These are phyloP conservation scores for Chrysosporium queenslandicum DNA, from an alignment of 2,329 filamentous ascomycete genomes.

Conservation along the genomic window DNA sequence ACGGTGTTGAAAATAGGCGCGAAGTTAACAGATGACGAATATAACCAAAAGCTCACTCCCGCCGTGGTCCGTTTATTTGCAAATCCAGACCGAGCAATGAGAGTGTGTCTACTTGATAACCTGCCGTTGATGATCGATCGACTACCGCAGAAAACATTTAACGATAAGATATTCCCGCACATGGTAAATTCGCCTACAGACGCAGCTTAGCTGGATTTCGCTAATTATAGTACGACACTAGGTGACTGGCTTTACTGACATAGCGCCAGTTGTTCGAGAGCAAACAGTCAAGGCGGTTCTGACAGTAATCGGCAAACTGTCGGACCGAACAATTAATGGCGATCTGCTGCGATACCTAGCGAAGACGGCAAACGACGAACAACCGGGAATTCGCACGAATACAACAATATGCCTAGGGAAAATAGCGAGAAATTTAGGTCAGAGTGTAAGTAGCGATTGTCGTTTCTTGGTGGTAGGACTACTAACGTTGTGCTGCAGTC, in stretches of 20 bases:
- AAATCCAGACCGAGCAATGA: slow-evolving; percentile 83
- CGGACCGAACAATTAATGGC: slow-evolving; percentile 85
- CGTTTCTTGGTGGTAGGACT: background rate
- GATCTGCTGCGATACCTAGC: slow-evolving; percentile 83
- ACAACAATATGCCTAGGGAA: slow-evolving; percentile 96
- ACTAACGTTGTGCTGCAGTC: slow-evolving; percentile 43
- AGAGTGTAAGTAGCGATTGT: slow-evolving; percentile 36
- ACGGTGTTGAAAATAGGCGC: slow-evolving; percentile 84
- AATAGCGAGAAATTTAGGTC: slow-evolving; percentile 79
- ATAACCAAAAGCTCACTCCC: slow-evolving; percentile 70
- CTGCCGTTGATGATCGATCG: slow-evolving; percentile 85
- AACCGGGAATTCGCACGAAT: slow-evolving; percentile 93
- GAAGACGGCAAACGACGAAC: slow-evolving; percentile 94
- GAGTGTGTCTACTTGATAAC: slow-evolving; percentile 83
- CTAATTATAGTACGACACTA: slow-evolving; percentile 26
- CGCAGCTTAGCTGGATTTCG: background rate
- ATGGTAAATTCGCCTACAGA: slow-evolving; percentile 48
- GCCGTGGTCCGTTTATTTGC: slow-evolving; percentile 78
- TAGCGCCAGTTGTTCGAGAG: slow-evolving; percentile 83
- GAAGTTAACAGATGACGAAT: slow-evolving; percentile 83
- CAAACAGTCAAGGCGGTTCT: slow-evolving; percentile 93
- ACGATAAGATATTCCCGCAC: slow-evolving; percentile 93
- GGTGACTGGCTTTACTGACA: slow-evolving; percentile 89
- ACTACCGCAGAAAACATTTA: slow-evolving; percentile 76
- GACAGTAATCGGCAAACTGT: slow-evolving; percentile 75